phyloP scores from a whole-genome alignment of 495 filamentous ascomycete genomes.

The Paragyromitra xinjiangensis region DNA sequence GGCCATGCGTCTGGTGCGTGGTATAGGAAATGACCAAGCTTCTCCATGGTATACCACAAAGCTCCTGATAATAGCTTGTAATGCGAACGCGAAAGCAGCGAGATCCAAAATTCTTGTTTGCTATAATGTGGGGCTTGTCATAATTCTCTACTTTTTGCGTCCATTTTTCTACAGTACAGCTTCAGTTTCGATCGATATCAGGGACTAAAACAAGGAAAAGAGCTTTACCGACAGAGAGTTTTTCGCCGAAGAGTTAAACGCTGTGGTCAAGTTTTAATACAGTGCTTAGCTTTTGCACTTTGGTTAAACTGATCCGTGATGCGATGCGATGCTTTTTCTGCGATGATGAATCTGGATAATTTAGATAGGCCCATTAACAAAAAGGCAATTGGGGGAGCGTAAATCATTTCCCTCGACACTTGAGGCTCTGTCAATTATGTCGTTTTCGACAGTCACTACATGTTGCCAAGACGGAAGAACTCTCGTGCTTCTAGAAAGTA shows the following conservation, averaged over 20 bases:
- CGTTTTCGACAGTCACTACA: neutral
- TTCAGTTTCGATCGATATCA: neutral
- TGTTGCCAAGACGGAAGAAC: neutral
- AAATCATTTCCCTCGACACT: slow-evolving; percentile 29
- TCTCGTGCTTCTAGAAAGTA: neutral
- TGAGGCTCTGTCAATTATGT: neutral
- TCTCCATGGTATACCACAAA: neutral
- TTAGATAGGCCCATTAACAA: slow-evolving; percentile 86
- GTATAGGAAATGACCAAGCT: slow-evolving; percentile 1
- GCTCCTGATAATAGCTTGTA: neutral
- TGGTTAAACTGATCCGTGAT: slow-evolving; percentile 99
- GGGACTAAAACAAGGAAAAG: neutral
- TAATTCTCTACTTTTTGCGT: neutral
- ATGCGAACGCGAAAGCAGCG: slow-evolving; percentile 48
- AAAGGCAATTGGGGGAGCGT: slow-evolving; percentile 79
- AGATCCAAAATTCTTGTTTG: neutral
- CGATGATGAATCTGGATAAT: slow-evolving; percentile 91
- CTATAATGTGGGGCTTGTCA: slow-evolving; percentile 62
- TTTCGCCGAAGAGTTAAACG: neutral
- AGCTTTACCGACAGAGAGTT: neutral
- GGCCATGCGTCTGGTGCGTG: neutral
- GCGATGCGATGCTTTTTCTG: slow-evolving; percentile 94
- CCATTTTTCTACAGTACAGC: neutral
- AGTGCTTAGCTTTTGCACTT: slow-evolving; percentile 83
- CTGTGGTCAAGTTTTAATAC: slow-evolving; percentile 61